Conservation (phyloP, 2,329 filamentous ascomycete genomes). For the Aaosphaeria arxii region DNA sequence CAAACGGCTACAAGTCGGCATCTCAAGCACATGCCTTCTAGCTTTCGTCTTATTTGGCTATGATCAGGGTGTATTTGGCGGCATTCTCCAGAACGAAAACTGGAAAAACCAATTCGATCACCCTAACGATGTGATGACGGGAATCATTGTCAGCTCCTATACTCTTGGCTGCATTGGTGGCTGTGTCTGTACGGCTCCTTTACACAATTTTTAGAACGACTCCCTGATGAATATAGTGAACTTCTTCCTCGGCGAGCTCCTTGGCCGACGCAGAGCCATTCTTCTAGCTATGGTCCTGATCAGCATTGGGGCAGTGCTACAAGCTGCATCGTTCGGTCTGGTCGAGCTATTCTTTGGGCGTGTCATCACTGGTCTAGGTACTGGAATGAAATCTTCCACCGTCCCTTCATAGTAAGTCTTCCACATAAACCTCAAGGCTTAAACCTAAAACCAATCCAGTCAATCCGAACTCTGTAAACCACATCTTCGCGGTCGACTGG, state of each 20-base stretch:
- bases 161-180: constrained; percentile 12
- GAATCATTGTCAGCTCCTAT: constrained; percentile 17
- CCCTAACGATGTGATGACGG: background rate
- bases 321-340: constrained; percentile 10
- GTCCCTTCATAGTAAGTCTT: constrained; percentile 20
- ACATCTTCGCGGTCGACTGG: too few species aligned
- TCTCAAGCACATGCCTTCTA: too few species aligned
- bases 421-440: too few species aligned
- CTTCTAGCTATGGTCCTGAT: constrained; percentile 19
- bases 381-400: constrained; percentile 32
- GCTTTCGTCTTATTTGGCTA: constrained; percentile 13
- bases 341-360: constrained; percentile 17
- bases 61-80: constrained; percentile 16
- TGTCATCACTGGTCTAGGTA: constrained; percentile 27
- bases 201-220: too few species aligned
- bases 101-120: constrained; percentile 2
- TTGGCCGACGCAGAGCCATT: constrained; percentile 19
- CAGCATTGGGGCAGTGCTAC: constrained; percentile 17
- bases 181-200: background rate
- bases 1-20: too few species aligned
- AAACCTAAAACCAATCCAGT: too few species aligned
- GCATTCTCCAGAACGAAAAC: constrained; percentile 1
- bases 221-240: constrained; percentile 11
- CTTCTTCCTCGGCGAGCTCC: constrained; percentile 18
- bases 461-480: too few species aligned